These are phyloP conservation scores for Cyberlindnera misumaiensis DNA, from an alignment of 805 yeast species.

Conservation along the genomic window DNA sequence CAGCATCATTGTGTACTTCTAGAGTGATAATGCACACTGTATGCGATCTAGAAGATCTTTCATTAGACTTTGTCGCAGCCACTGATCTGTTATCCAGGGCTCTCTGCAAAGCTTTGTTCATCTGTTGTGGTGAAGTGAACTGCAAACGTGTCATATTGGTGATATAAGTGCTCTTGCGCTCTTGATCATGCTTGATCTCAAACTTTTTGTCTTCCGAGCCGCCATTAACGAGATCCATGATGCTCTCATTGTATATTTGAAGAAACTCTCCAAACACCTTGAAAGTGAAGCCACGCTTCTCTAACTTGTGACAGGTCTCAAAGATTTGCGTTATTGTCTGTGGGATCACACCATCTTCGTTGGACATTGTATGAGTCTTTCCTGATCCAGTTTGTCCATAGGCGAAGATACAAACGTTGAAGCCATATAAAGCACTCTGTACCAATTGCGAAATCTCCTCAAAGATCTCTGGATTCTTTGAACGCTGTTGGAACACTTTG, in stretches of 20 bases:
- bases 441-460: conserved; percentile 81
- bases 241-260: conserved; percentile 82
- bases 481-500: conserved; percentile 54
- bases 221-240: conserved; percentile 55
- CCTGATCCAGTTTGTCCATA: conserved; percentile 98
- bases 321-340: conserved; percentile 68
- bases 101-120: conserved; percentile 39
- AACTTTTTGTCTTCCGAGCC: conserved; percentile 31
- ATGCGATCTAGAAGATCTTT: conserved; percentile 87
- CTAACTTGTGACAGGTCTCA: conserved; percentile 39
- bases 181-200: conserved; percentile 68
- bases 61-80: conserved; percentile 76
- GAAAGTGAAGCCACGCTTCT: conserved; percentile 57
- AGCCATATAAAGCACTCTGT: conserved; percentile 83
- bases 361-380: conserved; percentile 86
- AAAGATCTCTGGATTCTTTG: conserved; percentile 60
- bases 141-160: conserved; percentile 49
- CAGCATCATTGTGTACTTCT: conserved; percentile 48
- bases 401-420: conserved; percentile 88
- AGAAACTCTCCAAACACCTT: conserved; percentile 65
- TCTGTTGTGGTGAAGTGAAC: conserved; percentile 42
- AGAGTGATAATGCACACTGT: conserved; percentile 66
- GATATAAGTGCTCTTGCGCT: conserved; percentile 45
- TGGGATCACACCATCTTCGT: conserved; percentile 74
- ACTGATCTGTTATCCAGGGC: conserved; percentile 65